Evolutionary conservation across 805 yeast species (phyloP).

Genomic region (Wickerhamomyces rabaulensis): DNA sequence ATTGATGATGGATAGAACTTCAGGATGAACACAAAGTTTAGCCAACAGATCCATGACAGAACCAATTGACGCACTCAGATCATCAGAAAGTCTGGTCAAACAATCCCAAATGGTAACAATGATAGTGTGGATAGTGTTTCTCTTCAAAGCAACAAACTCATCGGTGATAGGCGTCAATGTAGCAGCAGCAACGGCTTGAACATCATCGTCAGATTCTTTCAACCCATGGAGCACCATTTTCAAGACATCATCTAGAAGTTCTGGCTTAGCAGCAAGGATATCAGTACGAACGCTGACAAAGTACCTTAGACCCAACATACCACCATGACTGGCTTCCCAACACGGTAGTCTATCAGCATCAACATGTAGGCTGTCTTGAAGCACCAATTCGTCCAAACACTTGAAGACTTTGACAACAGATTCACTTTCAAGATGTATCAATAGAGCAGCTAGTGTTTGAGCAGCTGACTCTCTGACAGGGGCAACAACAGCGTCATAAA

Average conservation of each 20-base stretch:
- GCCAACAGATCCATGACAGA: slow-evolving; percentile 93
- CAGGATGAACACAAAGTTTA: slow-evolving; percentile 74
- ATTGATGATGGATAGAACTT: slow-evolving; percentile 70
- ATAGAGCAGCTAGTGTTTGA: slow-evolving; percentile 84
- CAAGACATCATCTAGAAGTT: slow-evolving; percentile 63
- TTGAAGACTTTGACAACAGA: slow-evolving; percentile 58
- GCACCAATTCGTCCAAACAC: slow-evolving; percentile 61
- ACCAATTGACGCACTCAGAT: slow-evolving; percentile 90
- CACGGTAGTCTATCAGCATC: slow-evolving; percentile 40
- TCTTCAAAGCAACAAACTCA: slow-evolving; percentile 70
- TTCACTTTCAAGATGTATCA: slow-evolving; percentile 60
- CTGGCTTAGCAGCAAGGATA: slow-evolving; percentile 53
- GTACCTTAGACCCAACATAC: slow-evolving; percentile 87
- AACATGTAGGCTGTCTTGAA: slow-evolving; percentile 43
- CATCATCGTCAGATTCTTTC: slow-evolving; percentile 82
- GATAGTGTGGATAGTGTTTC: slow-evolving; percentile 38
- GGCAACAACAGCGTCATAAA: slow-evolving; percentile 95
- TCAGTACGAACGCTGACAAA: slow-evolving; percentile 87
- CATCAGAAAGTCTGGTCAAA: slow-evolving; percentile 79
- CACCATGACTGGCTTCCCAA: slow-evolving; percentile 99
- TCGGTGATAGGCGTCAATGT: slow-evolving; percentile 84
- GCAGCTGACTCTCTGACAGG: slow-evolving; percentile 98
- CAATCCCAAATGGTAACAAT: slow-evolving; percentile 86
- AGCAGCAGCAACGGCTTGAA: slow-evolving; percentile 94
- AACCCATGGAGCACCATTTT: slow-evolving; percentile 85